phyloP scores from a whole-genome alignment of 805 yeast species.

The Zygotorulaspora sp. region DNA sequence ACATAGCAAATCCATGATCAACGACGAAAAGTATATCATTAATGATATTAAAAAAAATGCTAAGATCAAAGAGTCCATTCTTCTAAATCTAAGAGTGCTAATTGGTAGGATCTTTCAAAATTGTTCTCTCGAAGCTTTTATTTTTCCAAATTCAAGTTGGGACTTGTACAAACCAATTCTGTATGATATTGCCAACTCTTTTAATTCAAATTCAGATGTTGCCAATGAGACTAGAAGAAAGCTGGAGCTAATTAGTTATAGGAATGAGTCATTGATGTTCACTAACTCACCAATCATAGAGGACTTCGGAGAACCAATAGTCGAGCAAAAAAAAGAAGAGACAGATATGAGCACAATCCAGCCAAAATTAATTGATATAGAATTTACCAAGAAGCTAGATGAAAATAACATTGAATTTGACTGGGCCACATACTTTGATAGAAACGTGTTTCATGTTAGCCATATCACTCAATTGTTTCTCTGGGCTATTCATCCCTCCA shows the following conservation, averaged over 20 bases:
- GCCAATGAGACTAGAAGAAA: slow-evolving; percentile 39
- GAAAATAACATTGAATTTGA: slow-evolving; percentile 29
- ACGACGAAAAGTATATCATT: slow-evolving; percentile 37
- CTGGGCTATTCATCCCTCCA: slow-evolving; percentile 34
- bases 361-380: slow-evolving; percentile 22
- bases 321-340: slow-evolving; percentile 33
- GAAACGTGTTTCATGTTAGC: slow-evolving; percentile 20
- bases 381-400: slow-evolving; percentile 26
- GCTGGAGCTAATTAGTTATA: slow-evolving; percentile 54
- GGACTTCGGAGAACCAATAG: slow-evolving; percentile 37
- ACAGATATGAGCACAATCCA: slow-evolving; percentile 32
- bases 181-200: slow-evolving; percentile 33
- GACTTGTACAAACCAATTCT: slow-evolving; percentile 46
- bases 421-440: slow-evolving; percentile 32
- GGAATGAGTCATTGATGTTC: slow-evolving; percentile 68
- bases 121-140: slow-evolving; percentile 49
- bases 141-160: slow-evolving; percentile 60
- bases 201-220: slow-evolving; percentile 32
- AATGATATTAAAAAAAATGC: slow-evolving; percentile 37
- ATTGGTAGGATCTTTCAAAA: slow-evolving; percentile 32
- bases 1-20: slow-evolving; percentile 33
- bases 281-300: slow-evolving; percentile 35
- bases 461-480: slow-evolving; percentile 30
- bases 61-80: slow-evolving; percentile 28
- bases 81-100: slow-evolving; percentile 26